A percentile compares a stretch with the other conserved stretches of the same genome.
These are phyloP conservation scores for Ceriops decandra DNA, from an alignment of 345 rosid genomes.

Conservation along the genomic window DNA sequence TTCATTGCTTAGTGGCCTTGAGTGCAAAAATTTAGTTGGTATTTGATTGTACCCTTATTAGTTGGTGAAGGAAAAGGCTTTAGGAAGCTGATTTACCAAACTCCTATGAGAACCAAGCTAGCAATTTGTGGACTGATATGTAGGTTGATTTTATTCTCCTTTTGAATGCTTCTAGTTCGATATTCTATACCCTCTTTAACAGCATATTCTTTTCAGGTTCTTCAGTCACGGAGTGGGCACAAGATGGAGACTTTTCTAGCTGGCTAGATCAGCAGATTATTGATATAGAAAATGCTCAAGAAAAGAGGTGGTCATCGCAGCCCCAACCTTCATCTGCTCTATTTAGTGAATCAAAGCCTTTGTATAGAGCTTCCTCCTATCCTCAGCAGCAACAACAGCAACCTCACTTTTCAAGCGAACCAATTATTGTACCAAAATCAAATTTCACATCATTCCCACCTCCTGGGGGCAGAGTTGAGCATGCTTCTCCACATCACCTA, in stretches of 20 bases:
- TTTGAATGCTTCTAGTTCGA: neutral
- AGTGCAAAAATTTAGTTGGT: neutral
- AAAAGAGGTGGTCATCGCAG: conserved; percentile 85
- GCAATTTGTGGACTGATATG: neutral
- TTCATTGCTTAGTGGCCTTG: neutral
- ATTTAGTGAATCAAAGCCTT: conserved; percentile 51
- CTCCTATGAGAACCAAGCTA: neutral
- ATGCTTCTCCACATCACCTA: conserved; percentile 54
- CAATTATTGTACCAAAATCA: conserved; percentile 59
- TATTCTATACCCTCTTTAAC: neutral
- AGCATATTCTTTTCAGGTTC: conserved; percentile 58
- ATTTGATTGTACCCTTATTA: neutral
- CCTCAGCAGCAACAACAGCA: conserved; percentile 66
- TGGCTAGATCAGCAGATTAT: conserved; percentile 70
- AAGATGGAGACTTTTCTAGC: conserved; percentile 64
- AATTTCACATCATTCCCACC: conserved; percentile 80
- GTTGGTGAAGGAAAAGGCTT: neutral
- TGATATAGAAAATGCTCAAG: conserved; percentile 54
- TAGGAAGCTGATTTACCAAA: neutral
- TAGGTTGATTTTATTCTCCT: neutral
- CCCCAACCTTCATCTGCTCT: conserved; percentile 51
- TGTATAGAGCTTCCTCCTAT: conserved; percentile 81
- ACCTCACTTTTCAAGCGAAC: conserved; percentile 67
- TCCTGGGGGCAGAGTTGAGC: conserved; percentile 61
- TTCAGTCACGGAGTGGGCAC: conserved; percentile 84